Evolutionary conservation across 257 asterid genomes (phyloP).

Genomic region (Linaria vulgaris): DNA sequence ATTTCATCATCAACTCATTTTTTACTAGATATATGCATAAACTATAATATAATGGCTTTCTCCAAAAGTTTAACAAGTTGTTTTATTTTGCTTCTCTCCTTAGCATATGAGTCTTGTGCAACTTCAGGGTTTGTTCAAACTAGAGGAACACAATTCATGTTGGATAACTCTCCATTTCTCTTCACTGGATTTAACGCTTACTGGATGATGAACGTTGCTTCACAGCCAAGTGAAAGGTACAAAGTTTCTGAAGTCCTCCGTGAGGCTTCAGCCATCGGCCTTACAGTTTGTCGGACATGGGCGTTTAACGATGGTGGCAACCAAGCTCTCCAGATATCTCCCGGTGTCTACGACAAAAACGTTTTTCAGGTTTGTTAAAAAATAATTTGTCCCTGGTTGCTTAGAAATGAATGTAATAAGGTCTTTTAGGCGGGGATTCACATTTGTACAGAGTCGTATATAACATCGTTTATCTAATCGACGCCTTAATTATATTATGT

Average conservation of each 20-base stretch:
- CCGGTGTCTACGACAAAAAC: slow-evolving; percentile 44
- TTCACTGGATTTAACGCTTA: slow-evolving; percentile 59
- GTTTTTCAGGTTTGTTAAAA: slow-evolving; percentile 41
- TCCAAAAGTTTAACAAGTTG: too few species aligned
- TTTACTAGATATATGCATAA: too few species aligned
- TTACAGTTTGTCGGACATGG: slow-evolving; percentile 51
- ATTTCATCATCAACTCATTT: too few species aligned
- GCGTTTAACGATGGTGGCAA: slow-evolving; percentile 50
- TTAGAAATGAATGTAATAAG: too few species aligned
- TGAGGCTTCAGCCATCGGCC: slow-evolving; percentile 42
- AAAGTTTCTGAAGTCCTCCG: slow-evolving; percentile 43
- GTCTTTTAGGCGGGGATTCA: too few species aligned
- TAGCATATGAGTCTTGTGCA: slow-evolving; percentile 10
- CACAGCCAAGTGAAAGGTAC: slow-evolving; percentile 39
- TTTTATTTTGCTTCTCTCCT: not conserved
- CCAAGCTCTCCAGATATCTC: slow-evolving; percentile 45
- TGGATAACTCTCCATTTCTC: slow-evolving; percentile 31
- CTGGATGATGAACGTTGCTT: slow-evolving; percentile 55
- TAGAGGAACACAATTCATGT: slow-evolving; percentile 33
- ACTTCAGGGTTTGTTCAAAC: slow-evolving; percentile 28
- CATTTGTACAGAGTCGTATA: too few species aligned
- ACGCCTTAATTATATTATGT: too few species aligned
- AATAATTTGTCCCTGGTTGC: too few species aligned
- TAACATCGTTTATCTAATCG: too few species aligned
- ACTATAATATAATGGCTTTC: too few species aligned